These are phyloP conservation scores for Manihot esculenta DNA, from an alignment of 441 rosid genomes.

Conservation along the genomic window DNA sequence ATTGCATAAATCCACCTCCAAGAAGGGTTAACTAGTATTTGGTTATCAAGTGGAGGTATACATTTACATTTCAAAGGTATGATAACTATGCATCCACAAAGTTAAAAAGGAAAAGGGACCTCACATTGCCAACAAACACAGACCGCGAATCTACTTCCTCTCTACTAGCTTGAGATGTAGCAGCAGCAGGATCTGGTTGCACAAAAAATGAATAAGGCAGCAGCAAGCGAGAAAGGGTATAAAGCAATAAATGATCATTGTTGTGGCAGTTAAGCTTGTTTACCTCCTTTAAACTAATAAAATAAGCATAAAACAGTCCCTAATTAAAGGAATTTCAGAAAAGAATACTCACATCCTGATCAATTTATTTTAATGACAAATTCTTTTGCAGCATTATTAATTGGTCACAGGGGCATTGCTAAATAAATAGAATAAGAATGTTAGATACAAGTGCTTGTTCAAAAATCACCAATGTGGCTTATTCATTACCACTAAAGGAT, in stretches of 20 bases:
- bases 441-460: neutral
- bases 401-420: neutral
- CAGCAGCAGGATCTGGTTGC: slow-evolving; percentile 44
- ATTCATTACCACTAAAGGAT: neutral
- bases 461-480: neutral
- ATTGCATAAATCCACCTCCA: neutral
- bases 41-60: neutral
- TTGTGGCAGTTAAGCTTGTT: neutral
- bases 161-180: slow-evolving; percentile 45
- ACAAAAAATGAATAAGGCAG: slow-evolving; percentile 25
- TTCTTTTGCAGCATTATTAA: neutral
- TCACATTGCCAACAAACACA: slow-evolving; percentile 66
- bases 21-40: no score
- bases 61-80: neutral
- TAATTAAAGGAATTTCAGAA: neutral
- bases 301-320: neutral
- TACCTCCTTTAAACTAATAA: neutral
- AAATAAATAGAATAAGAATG: neutral
- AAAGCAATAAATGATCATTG: neutral
- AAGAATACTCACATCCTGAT: neutral
- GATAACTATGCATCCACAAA: neutral
- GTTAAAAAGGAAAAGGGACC: slow-evolving; percentile 19
- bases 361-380: neutral
- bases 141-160: slow-evolving; percentile 68
- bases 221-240: neutral